Percentiles rank a stretch among this genome's conserved stretches.
Evolutionary conservation across 2,329 filamentous ascomycete species (phyloP).

Genomic region (Coniochaeta sp.): DNA sequence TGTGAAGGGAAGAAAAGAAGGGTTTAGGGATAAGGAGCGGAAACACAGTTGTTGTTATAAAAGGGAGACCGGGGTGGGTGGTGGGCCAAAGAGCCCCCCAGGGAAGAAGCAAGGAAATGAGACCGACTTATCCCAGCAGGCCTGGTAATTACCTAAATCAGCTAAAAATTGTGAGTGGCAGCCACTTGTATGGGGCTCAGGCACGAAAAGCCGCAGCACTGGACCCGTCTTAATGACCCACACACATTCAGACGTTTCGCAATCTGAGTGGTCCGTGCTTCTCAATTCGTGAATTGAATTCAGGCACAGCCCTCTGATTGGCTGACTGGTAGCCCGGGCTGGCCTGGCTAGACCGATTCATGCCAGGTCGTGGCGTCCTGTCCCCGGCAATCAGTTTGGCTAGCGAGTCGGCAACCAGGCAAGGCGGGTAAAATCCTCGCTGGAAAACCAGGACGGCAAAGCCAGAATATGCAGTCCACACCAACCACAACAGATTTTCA

Average conservation of each 20-base stretch:
- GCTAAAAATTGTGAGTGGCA: background rate
- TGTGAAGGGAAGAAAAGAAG: conserved; percentile 1
- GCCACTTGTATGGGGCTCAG: background rate
- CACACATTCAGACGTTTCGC: background rate
- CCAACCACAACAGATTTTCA: background rate
- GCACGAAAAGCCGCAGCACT: background rate
- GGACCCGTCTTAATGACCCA: background rate
- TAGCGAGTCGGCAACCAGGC: background rate
- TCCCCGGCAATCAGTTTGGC: background rate
- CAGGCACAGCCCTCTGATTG: conserved; percentile 1
- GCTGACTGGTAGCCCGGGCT: background rate
- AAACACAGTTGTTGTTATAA: background rate
- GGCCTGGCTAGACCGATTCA: background rate
- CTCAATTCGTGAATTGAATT: background rate
- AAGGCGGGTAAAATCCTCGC: background rate
- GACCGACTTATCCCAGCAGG: background rate
- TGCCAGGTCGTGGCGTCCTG: background rate
- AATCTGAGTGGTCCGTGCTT: background rate
- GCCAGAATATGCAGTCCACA: background rate
- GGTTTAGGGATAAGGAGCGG: background rate
- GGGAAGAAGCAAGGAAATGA: background rate
- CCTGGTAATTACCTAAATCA: background rate
- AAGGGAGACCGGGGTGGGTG: background rate
- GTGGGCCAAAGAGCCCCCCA: background rate
- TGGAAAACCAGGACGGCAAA: background rate